These are phyloP conservation scores for Gossypium rotundifolium DNA, from an alignment of 345 rosid species.

Conservation along the genomic window DNA sequence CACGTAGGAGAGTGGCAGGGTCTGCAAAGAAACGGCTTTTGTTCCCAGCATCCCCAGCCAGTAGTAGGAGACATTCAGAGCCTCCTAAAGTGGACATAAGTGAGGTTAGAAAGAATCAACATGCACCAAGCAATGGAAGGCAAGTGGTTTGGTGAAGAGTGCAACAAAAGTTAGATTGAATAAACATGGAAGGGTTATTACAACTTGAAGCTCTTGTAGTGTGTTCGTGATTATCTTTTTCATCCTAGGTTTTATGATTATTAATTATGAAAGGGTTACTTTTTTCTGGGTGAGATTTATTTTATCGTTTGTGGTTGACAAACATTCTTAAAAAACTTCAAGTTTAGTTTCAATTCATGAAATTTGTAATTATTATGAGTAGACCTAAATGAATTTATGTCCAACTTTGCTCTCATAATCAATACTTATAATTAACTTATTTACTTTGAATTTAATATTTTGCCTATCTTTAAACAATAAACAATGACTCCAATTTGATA, in stretches of 20 bases:
- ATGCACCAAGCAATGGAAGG: constrained; percentile 9
- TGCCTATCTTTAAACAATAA: too few relatives aligned
- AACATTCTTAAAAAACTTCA: too few relatives aligned
- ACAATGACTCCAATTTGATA: too few relatives aligned
- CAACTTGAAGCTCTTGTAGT: background rate
- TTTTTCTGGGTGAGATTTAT: background rate
- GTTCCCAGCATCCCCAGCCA: constrained; percentile 42
- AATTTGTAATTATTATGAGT: too few relatives aligned
- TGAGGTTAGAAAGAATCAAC: background rate
- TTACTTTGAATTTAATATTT: too few relatives aligned
- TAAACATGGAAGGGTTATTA: background rate
- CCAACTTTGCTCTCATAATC: too few relatives aligned
- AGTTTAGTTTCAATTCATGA: too few relatives aligned
- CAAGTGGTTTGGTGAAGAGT: background rate
- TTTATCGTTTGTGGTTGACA: background rate
- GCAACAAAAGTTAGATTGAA: constrained; percentile 13
- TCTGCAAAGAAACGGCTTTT: constrained; percentile 54
- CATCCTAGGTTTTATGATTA: background rate
- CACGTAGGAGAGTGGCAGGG: constrained; percentile 24
- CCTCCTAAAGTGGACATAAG: constrained; percentile 38
- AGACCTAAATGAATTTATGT: too few relatives aligned
- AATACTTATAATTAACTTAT: too few relatives aligned
- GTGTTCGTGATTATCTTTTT: background rate
- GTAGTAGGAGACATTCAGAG: constrained; percentile 42
- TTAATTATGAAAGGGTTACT: background rate